Evolutionary conservation across 495 filamentous ascomycete species (phyloP).

Genomic region (Hyaloscypha bicolor): DNA sequence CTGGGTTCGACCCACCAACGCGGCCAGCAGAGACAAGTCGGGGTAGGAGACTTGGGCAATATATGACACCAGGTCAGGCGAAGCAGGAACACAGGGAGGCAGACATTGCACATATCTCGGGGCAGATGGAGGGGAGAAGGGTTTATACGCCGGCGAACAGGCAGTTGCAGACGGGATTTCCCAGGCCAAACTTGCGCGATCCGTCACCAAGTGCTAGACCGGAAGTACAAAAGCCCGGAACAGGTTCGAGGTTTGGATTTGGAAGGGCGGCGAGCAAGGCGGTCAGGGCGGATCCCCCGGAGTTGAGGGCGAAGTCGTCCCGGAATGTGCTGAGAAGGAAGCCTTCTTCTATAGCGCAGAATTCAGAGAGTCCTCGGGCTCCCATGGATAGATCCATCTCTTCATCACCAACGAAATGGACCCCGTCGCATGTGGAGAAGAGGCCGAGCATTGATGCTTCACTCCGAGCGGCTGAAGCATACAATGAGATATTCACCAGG

Average conservation of each 20-base stretch:
- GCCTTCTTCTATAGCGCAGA: slow-evolving; percentile 46
- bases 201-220: slow-evolving; percentile 23
- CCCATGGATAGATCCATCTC: slow-evolving; percentile 22
- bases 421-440: slow-evolving; percentile 34
- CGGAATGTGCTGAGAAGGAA: slow-evolving; percentile 50
- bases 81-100: slow-evolving; percentile 23
- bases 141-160: slow-evolving; percentile 3
- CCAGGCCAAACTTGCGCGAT: slow-evolving; percentile 28
- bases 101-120: slow-evolving; percentile 27
- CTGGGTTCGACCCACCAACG: slow-evolving; percentile 34
- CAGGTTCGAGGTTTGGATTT: slow-evolving; percentile 30
- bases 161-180: slow-evolving; percentile 18
- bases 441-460: slow-evolving; percentile 37
- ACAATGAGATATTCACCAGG: slow-evolving; percentile 32
- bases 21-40: slow-evolving; percentile 29
- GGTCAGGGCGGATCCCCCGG: slow-evolving; percentile 19
- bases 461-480: slow-evolving; percentile 29
- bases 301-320: slow-evolving; percentile 35
- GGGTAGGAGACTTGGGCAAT: slow-evolving; percentile 26
- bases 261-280: slow-evolving; percentile 26
- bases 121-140: slow-evolving; percentile 18
- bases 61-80: slow-evolving; percentile 11
- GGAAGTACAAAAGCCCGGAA: slow-evolving; percentile 8
- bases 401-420: slow-evolving; percentile 21
- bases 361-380: slow-evolving; percentile 25